phyloP scores from a whole-genome alignment of 2,329 filamentous ascomycete genomes.

The Colletotrichum lentis region DNA sequence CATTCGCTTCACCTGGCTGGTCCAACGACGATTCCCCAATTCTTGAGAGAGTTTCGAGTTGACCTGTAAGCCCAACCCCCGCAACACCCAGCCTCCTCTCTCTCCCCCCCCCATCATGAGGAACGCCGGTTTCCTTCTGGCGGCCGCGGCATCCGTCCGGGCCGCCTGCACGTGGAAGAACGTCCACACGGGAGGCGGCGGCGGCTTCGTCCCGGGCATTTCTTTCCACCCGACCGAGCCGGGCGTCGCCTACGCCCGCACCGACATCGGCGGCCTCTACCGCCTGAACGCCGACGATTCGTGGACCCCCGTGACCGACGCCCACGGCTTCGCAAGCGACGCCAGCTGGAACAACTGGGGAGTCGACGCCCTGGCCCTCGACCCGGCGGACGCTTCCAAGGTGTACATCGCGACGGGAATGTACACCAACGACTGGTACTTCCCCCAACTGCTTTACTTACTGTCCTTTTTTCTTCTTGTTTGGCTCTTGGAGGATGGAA shows the following conservation, averaged over 20 bases:
- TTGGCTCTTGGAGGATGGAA: no score
- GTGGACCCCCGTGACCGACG: constrained; percentile 63
- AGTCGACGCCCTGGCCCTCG: constrained; percentile 64
- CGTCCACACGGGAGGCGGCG: constrained; percentile 63
- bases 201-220: constrained; percentile 65
- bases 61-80: not conserved
- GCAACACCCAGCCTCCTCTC: no score
- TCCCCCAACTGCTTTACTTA: accelerated
- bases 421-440: constrained; percentile 66
- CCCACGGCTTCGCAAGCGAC: constrained; percentile 48
- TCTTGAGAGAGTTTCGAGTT: constrained; percentile 11
- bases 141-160: constrained; percentile 41
- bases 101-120: constrained; percentile 28
- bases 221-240: constrained; percentile 62
- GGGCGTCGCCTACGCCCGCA: constrained; percentile 63
- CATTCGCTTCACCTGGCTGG: constrained; percentile 23
- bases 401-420: constrained; percentile 64
- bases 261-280: constrained; percentile 67
- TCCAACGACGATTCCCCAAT: constrained; percentile 14
- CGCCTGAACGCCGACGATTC: constrained; percentile 63
- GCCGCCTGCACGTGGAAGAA: constrained; percentile 57
- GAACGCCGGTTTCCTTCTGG: constrained; percentile 32
- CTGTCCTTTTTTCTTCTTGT: no score
- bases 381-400: constrained; percentile 60
- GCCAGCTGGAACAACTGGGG: constrained; percentile 64